Evolutionary conservation across 768 basidiomycete species (phyloP).

Genomic region (Suillus alpinus): DNA sequence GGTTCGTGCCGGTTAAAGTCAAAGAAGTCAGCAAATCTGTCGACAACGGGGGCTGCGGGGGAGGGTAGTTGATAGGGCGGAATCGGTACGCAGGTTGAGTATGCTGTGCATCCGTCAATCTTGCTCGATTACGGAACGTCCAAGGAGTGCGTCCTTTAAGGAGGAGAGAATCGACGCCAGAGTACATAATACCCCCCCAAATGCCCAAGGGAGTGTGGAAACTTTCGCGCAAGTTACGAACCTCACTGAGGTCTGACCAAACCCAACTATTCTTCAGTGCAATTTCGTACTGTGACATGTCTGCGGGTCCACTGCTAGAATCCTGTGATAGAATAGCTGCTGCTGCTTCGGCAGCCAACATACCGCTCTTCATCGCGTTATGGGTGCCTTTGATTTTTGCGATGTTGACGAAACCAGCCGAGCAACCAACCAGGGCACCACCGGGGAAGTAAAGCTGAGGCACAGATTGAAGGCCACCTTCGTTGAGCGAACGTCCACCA

Average conservation of each 20-base stretch:
- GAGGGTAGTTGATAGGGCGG: slow-evolving; percentile 81
- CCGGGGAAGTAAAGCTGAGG: slow-evolving; percentile 89
- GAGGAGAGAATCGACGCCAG: slow-evolving; percentile 83
- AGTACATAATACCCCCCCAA: slow-evolving; percentile 85
- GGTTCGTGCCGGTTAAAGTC: slow-evolving; percentile 89
- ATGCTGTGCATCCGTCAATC: slow-evolving; percentile 59
- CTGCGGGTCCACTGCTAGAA: slow-evolving; percentile 31
- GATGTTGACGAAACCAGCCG: slow-evolving; percentile 94
- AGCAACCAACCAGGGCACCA: slow-evolving; percentile 91
- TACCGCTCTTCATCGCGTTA: slow-evolving; percentile 98
- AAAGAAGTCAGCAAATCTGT: slow-evolving; percentile 93
- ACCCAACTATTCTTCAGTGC: slow-evolving; percentile 80
- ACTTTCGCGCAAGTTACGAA: slow-evolving; percentile 87
- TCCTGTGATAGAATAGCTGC: slow-evolving; percentile 52
- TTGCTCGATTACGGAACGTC: slow-evolving; percentile 75
- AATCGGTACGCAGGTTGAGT: slow-evolving; percentile 67
- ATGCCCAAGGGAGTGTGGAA: slow-evolving; percentile 81
- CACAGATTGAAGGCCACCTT: slow-evolving; percentile 91
- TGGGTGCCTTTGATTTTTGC: slow-evolving; percentile 99
- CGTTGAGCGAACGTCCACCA: slow-evolving; percentile 85
- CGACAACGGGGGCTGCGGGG: slow-evolving; percentile 83
- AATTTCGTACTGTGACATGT: slow-evolving; percentile 73
- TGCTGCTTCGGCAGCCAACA: slow-evolving; percentile 91
- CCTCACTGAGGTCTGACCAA: slow-evolving; percentile 80
- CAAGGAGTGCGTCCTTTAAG: slow-evolving; percentile 85